Conservation (phyloP, 73 alveolate genomes). For the Loxodes magnus region DNA sequence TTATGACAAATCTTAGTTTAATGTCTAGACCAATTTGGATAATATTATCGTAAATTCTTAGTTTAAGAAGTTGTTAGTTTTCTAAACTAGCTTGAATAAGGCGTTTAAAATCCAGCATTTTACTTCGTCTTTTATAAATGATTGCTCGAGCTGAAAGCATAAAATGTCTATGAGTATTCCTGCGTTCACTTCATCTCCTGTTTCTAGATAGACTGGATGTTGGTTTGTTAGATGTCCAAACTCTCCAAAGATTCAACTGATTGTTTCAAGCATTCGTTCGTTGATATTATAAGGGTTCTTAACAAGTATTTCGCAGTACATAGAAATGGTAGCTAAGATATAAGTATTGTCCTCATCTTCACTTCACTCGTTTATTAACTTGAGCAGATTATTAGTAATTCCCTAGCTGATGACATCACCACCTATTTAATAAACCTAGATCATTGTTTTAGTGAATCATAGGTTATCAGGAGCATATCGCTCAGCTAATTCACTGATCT, state of each 20-base stretch:
- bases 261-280: conserved; percentile 63
- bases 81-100: conserved; percentile 59
- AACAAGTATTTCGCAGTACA: conserved; percentile 64
- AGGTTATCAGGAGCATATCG: conserved; percentile 74
- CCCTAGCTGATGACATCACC: conserved; percentile 80
- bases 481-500: conserved; percentile 73
- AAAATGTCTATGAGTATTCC: conserved; percentile 54
- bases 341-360: conserved; percentile 69
- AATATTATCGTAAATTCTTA: too few species aligned
- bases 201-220: conserved; percentile 40
- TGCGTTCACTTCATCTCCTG: too few species aligned
- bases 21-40: conserved; percentile 51
- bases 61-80: too few species aligned
- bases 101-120: conserved; percentile 71
- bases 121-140: conserved; percentile 63
- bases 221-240: conserved; percentile 53
- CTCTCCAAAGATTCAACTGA: conserved; percentile 87
- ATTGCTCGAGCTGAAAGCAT: conserved; percentile 38
- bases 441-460: conserved; percentile 88
- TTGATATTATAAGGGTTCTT: conserved; percentile 63
- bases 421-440: conserved; percentile 72
- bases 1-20: conserved; percentile 18
- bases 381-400: conserved; percentile 59
- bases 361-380: conserved; percentile 72
- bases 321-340: conserved; percentile 63